Evolutionary conservation across 2,329 filamentous ascomycete genomes (phyloP).

Genomic region (Aureobasidium namibiae): DNA sequence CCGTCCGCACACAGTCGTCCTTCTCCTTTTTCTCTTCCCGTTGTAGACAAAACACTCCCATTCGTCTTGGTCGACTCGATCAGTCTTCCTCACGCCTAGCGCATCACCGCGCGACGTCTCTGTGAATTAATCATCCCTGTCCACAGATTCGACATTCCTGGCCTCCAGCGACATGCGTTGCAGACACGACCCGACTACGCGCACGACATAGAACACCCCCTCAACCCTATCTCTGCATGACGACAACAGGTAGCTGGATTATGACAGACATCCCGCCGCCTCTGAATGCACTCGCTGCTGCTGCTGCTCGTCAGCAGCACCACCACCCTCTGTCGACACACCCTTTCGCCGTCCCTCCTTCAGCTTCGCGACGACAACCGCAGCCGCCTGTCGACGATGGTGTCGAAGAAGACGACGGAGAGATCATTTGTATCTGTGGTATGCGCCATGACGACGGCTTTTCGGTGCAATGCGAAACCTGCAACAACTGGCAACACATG

Average conservation of each 20-base stretch:
- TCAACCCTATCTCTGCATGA: not conserved
- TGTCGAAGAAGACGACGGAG: slow-evolving; percentile 70
- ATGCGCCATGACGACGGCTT: slow-evolving; percentile 93
- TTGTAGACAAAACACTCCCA: not conserved
- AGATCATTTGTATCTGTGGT: slow-evolving; percentile 95
- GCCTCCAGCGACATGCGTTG: slow-evolving; percentile 10
- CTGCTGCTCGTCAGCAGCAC: not conserved
- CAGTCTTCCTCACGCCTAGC: not conserved
- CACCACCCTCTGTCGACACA: slow-evolving; percentile 1
- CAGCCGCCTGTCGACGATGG: slow-evolving; percentile 1
- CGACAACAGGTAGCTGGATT: slow-evolving; percentile 4
- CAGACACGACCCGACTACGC: slow-evolving; percentile 1
- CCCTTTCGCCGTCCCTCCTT: not conserved
- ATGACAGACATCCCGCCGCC: slow-evolving; percentile 11
- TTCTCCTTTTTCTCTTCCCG: not conserved
- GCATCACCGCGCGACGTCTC: not conserved
- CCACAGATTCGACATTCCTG: slow-evolving; percentile 10
- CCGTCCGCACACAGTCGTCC: not conserved
- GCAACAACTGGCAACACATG: slow-evolving; percentile 97
- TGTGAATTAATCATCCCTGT: slow-evolving; percentile 2
- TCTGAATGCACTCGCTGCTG: slow-evolving; percentile 11
- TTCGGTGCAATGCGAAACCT: slow-evolving; percentile 92
- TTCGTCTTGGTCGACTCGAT: not conserved
- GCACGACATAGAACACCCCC: slow-evolving; percentile 6
- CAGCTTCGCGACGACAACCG: not conserved